A percentile compares a stretch with the other conserved stretches of the same genome.
phyloP scores from a whole-genome alignment of 2,329 filamentous ascomycete species.

The Tolypocladium sp. region DNA sequence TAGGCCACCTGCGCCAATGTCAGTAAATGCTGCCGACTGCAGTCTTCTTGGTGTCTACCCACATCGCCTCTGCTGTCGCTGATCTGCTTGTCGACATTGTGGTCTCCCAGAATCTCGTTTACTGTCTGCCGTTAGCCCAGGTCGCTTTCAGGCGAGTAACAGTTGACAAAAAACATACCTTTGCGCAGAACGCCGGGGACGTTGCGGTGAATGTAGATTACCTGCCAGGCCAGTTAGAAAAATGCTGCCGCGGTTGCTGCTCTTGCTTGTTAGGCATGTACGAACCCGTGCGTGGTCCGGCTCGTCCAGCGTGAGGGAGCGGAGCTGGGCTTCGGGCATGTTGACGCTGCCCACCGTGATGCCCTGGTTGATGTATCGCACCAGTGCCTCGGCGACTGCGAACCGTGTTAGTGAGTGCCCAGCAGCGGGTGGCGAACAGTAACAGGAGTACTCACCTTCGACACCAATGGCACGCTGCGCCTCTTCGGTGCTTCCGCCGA shows the following conservation, averaged over 20 bases:
- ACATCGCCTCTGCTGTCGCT: slow-evolving; percentile 89
- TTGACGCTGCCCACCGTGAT: slow-evolving; percentile 89
- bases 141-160: not conserved
- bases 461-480: slow-evolving; percentile 92
- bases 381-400: slow-evolving; percentile 70
- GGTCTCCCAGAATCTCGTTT: slow-evolving; percentile 86
- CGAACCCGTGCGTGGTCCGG: slow-evolving; percentile 72
- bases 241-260: not conserved
- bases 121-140: slow-evolving; percentile 37
- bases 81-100: slow-evolving; percentile 99
- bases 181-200: slow-evolving; percentile 88
- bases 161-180: slow-evolving; percentile 31
- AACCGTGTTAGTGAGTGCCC: not conserved
- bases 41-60: slow-evolving; percentile 14
- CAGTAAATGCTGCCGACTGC: not conserved
- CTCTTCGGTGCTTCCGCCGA: slow-evolving; percentile 95
- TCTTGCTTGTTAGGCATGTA: not conserved
- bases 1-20: slow-evolving; percentile 61
- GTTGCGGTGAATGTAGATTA: slow-evolving; percentile 96
- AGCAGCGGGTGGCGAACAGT: not conserved
- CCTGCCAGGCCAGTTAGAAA: slow-evolving; percentile 24
- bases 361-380: slow-evolving; percentile 93
- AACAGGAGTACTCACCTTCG: slow-evolving; percentile 45
- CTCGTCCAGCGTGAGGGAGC: slow-evolving; percentile 84
- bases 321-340: slow-evolving; percentile 86